Base-by-base conservation (phyloP, 306 rosid species). In the Corylus americana region DNA sequence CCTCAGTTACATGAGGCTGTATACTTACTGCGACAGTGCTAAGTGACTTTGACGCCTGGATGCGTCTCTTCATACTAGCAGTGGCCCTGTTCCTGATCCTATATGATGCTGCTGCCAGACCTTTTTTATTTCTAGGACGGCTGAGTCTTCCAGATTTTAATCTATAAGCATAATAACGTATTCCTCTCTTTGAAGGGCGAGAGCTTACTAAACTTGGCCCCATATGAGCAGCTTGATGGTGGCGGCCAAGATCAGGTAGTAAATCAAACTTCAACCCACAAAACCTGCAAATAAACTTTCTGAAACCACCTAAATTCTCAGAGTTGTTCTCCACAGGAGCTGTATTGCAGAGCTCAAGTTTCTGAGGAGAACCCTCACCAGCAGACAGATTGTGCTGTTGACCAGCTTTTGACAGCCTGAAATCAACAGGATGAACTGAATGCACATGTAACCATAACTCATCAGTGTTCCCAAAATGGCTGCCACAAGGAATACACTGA, bases 201-300 rank as follows among this genome's bases (percentile, higher is more conserved):
- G 88, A 79, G 67, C 86, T 88, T 61, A 79, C 89, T 78, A 90
- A 79, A 81, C 94, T 90, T 75, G 94, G 89, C 68, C 92, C 98
- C 98, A 93, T 96, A 78, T 96, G 99, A 35, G 96, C 96, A 83
- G 99, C 98, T 88, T 96, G 99, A 86, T 96, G 99, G 82, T 96
- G 99, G 53, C 98, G 94, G 77, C 98, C 99, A 55, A 96, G 93
- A 84, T 96, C 99, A 49, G 99, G 99, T 73, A 96, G 93, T 81
- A 96, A 91, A 85, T 96, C 92, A 85, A 96, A 96, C 91, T 90
- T 93, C 84, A 93, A 89, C 74, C 99, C 97, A 85, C 99, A 96
- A 80, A 96, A 90, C 94, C 91, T 89, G 90, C 99, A 96, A 84
- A 84, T 70, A 78, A 90, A 90, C 85, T 85, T 95, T 55, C 98